Evolutionary conservation across 2,329 filamentous ascomycete genomes (phyloP), one percentile per base, ranked within the genome.

Genomic region (Blumeriella jaapii): DNA sequence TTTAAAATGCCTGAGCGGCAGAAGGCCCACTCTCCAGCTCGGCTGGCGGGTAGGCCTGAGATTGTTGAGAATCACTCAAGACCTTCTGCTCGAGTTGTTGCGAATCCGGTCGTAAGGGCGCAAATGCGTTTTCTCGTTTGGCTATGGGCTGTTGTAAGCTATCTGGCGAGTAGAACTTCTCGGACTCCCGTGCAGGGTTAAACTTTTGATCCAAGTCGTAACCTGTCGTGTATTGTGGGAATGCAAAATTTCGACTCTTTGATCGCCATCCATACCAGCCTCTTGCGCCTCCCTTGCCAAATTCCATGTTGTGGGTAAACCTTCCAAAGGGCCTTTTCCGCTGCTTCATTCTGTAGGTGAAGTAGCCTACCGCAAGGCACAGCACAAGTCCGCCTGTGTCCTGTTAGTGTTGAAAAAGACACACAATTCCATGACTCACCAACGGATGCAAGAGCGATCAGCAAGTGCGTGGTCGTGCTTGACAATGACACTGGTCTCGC

Each of bases 361-460:
- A 40, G 30, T 48, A 55, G n/a, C n/a, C n/a, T n/a, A n/a, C n/a
- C n/a, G n/a, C n/a, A n/a, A n/a, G n/a, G n/a, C n/a, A n/a, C n/a
- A n/a, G n/a, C n/a, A 55, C 48, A 25, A 55, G 50, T 17, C 47
- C 49, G 14, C 51, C 54, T 56, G 31, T 12, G 23, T 25, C 4
- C 15, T 29, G 25, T 44, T 24, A 42, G 35, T n/a, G n/a, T n/a
- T n/a, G n/a, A n/a, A n/a, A n/a, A n/a, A n/a, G n/a, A n/a, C n/a
- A n/a, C n/a, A n/a, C n/a, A n/a, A n/a, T 35, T 7, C 13, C 2
- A 13, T 27, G 31, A 45, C 34, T 10, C 48, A 55, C 53, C 51
- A 27, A 55, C 51, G 23, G 49, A 39, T 29, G 49, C 53, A 22
- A 37, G 36, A 22, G 48, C 47, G 34, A 56, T 50, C 20, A 55